A percentile compares a stretch with the other conserved stretches of the same genome.
phyloP scores from a whole-genome alignment of 768 basidiomycete genomes.

The Panellus pusillus region DNA sequence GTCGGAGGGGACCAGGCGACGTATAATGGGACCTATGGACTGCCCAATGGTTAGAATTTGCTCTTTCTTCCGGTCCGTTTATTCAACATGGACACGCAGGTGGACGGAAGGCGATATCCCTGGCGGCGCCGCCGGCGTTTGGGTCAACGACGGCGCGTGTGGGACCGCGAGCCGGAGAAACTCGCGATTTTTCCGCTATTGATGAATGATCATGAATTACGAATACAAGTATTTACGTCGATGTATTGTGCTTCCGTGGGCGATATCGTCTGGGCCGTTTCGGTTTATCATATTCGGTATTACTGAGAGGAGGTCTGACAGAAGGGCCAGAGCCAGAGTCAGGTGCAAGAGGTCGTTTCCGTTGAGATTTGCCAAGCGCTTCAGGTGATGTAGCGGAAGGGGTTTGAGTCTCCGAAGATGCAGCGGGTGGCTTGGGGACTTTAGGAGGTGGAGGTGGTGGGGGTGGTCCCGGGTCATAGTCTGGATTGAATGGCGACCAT shows the following conservation, averaged over 20 bases:
- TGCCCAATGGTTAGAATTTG: constrained; percentile 41
- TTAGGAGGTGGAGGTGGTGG: constrained; percentile 46
- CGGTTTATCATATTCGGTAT: background rate
- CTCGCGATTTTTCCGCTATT: constrained; percentile 32
- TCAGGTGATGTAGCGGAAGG: background rate
- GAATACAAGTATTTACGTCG: background rate
- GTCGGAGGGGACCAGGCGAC: constrained; percentile 51
- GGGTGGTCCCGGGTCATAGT: constrained; percentile 71
- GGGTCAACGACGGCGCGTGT: constrained; percentile 61
- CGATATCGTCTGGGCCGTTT: constrained; percentile 6
- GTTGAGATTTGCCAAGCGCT: background rate
- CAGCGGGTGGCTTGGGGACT: constrained; percentile 8
- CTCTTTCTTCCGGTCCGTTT: background rate
- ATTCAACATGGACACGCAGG: background rate
- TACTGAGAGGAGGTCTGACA: background rate
- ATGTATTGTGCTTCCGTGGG: constrained; percentile 2
- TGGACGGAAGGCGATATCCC: constrained; percentile 62
- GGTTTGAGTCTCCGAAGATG: background rate
- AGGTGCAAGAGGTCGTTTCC: background rate
- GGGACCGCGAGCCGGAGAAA: constrained; percentile 24
- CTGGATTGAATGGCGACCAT: constrained; percentile 63
- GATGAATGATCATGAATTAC: constrained; percentile 10
- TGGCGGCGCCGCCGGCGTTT: constrained; percentile 50
- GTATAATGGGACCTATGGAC: constrained; percentile 50
- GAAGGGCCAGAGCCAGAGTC: background rate